Conservation (phyloP, 371 early-diverging fungal species). For the Apophysomyces trapeziformis region DNA sequence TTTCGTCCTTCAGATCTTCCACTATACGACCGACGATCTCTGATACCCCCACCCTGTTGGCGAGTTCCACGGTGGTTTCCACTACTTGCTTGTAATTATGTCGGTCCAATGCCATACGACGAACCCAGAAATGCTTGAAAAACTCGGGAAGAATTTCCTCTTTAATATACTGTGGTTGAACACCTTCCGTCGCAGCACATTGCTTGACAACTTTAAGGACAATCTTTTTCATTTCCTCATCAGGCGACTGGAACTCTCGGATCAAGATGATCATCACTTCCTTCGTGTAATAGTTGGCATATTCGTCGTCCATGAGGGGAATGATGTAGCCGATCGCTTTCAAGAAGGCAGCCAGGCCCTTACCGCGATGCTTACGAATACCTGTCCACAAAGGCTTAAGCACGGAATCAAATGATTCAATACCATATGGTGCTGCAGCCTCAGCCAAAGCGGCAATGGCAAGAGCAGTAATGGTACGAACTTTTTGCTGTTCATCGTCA, state of each 20-base stretch:
- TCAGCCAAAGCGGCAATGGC: slow-evolving; percentile 96
- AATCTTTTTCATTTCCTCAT: slow-evolving; percentile 98
- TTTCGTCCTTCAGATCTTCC: slow-evolving; percentile 93
- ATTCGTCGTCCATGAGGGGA: slow-evolving; percentile 95
- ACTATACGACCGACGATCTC: slow-evolving; percentile 88
- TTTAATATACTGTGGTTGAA: slow-evolving; percentile 83
- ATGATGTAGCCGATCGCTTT: slow-evolving; percentile 98
- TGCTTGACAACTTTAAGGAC: slow-evolving; percentile 97
- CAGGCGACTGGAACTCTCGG: slow-evolving; percentile 96
- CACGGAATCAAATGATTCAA: slow-evolving; percentile 94
- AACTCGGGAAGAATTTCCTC: slow-evolving; percentile 92
- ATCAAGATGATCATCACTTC: slow-evolving; percentile 92
- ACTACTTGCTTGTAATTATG: slow-evolving; percentile 92
- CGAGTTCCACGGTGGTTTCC: slow-evolving; percentile 94
- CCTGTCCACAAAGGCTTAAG: slow-evolving; percentile 93
- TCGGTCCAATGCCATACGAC: slow-evolving; percentile 95
- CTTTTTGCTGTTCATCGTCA: slow-evolving; percentile 96
- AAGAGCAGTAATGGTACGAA: slow-evolving; percentile 93
- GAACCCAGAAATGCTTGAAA: slow-evolving; percentile 97
- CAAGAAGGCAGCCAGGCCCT: slow-evolving; percentile 96
- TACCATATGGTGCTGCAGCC: slow-evolving; percentile 97
- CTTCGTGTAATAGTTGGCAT: slow-evolving; percentile 92
- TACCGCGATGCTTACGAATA: slow-evolving; percentile 94
- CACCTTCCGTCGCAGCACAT: slow-evolving; percentile 94
- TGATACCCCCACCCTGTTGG: slow-evolving; percentile 91